Evolutionary conservation across 805 yeast genomes (phyloP), one percentile per base, ranked within the genome.

Genomic region (Ogataea glucozyma): DNA sequence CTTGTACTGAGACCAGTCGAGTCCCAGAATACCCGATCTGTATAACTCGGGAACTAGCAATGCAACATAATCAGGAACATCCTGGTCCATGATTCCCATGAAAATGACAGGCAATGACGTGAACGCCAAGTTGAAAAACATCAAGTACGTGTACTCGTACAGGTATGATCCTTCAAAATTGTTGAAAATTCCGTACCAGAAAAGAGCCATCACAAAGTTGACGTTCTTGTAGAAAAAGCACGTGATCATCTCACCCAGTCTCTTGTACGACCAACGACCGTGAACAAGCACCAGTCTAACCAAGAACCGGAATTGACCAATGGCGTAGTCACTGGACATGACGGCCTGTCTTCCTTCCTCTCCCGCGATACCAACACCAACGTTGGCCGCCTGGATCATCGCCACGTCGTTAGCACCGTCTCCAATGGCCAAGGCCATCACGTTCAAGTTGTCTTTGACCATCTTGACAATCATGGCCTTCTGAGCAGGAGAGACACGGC

Each of bases 381-480:
- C 80, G 60, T 86, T 83, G 4, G 95, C 91, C 24, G 87, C 85
- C 57, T 85, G 91, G 49, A 85, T 86, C 95, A 85, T 85, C 7
- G 93, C 86, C 38, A 85, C 93, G 61, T 85, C 95, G 57, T 85
- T 85, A 19, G 93, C 87, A 49, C 95, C 95, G 60, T 85, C 95
- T 23, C 95, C 95, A 59, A 85, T 79, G 0, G 91, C 88, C 44
- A 85, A 70, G 0, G 93, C 84, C 80, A 84, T 83, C 24, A 85
- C 93, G 38, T 75, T 73, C 52, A 85, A 71, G 7, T 73, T 72
- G 22, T 72, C 67, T 58, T 83, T 83, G 20, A 85, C 89, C 67
- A 81, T 63, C 47, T 68, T 71, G 17, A 85, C 91, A 19, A 86
- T 85, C 12, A 75, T 75, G 3, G 93, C 95, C 65, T 85, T 85